phyloP scores from a whole-genome alignment of 2,329 filamentous ascomycete species.

The Fusarium udum region DNA sequence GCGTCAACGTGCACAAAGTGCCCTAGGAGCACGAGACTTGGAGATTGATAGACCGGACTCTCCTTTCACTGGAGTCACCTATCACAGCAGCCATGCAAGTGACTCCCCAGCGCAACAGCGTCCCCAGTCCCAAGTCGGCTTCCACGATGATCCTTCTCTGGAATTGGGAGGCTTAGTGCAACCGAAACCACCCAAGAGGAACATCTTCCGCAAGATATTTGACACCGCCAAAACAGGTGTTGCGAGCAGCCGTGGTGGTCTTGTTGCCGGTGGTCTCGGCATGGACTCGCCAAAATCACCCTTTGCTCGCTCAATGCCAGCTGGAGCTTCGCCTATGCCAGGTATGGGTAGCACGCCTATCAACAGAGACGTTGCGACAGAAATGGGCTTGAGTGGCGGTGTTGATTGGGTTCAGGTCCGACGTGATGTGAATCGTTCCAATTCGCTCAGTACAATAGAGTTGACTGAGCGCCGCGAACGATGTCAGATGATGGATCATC shows the following conservation, averaged over 20 bases:
- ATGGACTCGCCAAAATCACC: constrained; percentile 54
- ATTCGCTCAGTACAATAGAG: constrained; percentile 90
- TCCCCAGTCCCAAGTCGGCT: constrained; percentile 74
- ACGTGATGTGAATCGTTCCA: constrained; percentile 93
- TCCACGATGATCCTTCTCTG: constrained; percentile 71
- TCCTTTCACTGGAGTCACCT: constrained; percentile 82
- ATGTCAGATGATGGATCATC: constrained; percentile 93
- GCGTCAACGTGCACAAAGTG: constrained; percentile 70
- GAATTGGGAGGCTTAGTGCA: constrained; percentile 80
- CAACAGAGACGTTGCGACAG: constrained; percentile 66
- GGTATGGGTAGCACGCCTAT: constrained; percentile 49
- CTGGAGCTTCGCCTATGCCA: constrained; percentile 55
- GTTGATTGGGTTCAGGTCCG: constrained; percentile 98
- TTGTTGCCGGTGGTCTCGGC: constrained; percentile 66
- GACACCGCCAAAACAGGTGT: constrained; percentile 94
- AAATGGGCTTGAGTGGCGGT: constrained; percentile 71
- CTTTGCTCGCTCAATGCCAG: constrained; percentile 53
- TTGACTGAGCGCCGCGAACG: constrained; percentile 84
- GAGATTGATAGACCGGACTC: constrained; percentile 67
- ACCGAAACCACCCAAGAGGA: constrained; percentile 83
- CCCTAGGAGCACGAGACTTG: constrained; percentile 67
- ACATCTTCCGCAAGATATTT: constrained; percentile 95
- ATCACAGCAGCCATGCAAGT: constrained; percentile 87
- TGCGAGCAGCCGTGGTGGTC: constrained; percentile 86
- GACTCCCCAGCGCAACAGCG: constrained; percentile 58